These are phyloP conservation scores for Fusarium solani-melongenae DNA, from an alignment of 2,329 filamentous ascomycete genomes.

Conservation along the genomic window DNA sequence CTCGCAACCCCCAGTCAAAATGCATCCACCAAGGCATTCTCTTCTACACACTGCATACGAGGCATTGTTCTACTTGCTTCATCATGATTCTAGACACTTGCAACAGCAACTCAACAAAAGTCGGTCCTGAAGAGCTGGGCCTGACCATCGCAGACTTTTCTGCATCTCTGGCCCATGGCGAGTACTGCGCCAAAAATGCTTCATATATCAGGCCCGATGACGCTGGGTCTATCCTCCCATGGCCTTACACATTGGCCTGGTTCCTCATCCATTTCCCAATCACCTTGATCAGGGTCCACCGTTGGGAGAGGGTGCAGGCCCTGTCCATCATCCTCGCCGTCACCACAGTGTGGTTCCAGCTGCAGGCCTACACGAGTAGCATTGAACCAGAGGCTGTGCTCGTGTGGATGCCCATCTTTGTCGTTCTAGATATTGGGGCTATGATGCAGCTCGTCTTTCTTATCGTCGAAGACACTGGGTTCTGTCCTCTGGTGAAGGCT, in stretches of 20 bases:
- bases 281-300: slow-evolving; percentile 1
- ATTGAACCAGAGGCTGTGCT: background rate
- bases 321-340: slow-evolving; percentile 4
- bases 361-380: slow-evolving; percentile 3
- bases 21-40: background rate
- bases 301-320: slow-evolving; percentile 2
- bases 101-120: background rate
- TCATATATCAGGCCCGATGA: slow-evolving; percentile 4
- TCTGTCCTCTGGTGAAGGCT: background rate
- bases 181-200: background rate
- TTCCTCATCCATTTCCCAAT: slow-evolving; percentile 6
- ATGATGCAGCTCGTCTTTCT: slow-evolving; percentile 9
- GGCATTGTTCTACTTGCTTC: background rate
- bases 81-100: background rate
- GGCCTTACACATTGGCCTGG: slow-evolving; percentile 5
- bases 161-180: background rate
- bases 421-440: background rate
- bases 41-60: background rate
- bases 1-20: background rate
- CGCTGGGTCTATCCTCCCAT: background rate
- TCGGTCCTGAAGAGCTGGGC: background rate
- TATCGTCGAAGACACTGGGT: background rate
- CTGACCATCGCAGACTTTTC: background rate
- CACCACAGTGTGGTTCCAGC: slow-evolving; percentile 3
- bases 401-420: slow-evolving; percentile 8